Conservation (phyloP, 2,329 filamentous ascomycete species). For the Neoscytalidium dimidiatum region DNA sequence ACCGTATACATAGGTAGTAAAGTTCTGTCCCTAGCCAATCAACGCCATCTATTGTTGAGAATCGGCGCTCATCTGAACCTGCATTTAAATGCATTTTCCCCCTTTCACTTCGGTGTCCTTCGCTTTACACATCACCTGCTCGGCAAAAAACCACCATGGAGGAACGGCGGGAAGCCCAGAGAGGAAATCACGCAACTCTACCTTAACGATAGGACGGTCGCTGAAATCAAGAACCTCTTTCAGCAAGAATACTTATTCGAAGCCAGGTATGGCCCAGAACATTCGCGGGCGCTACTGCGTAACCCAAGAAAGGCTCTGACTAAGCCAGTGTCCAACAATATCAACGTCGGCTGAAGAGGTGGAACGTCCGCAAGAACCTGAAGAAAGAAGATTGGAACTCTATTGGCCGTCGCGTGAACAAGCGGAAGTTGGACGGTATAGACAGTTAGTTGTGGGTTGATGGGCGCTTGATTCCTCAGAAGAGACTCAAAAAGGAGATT, state of each 20-base stretch:
- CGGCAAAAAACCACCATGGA: neutral
- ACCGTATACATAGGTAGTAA: neutral
- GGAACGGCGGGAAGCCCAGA: neutral
- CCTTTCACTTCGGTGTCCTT: too few relatives aligned
- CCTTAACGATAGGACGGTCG: neutral
- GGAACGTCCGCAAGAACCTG: neutral
- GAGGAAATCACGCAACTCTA: neutral
- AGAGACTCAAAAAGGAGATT: neutral
- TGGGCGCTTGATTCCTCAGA: neutral
- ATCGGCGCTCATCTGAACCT: too few relatives aligned
- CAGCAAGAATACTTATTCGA: neutral
- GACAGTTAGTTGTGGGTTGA: neutral
- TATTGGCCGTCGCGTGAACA: neutral
- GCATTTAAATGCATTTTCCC: neutral
- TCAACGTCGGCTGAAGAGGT: neutral
- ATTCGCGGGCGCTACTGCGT: too few relatives aligned
- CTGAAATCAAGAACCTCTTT: neutral
- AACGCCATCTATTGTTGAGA: neutral
- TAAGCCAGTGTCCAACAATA: neutral
- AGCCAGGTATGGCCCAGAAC: too few relatives aligned
- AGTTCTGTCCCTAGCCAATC: neutral
- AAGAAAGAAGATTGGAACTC: neutral
- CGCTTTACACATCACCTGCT: slow-evolving; percentile 17
- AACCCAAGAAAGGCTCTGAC: too few relatives aligned
- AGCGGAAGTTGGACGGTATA: neutral